phyloP scores from a whole-genome alignment of 129 eudicot genomes.

The Flaveria ramosissima region DNA sequence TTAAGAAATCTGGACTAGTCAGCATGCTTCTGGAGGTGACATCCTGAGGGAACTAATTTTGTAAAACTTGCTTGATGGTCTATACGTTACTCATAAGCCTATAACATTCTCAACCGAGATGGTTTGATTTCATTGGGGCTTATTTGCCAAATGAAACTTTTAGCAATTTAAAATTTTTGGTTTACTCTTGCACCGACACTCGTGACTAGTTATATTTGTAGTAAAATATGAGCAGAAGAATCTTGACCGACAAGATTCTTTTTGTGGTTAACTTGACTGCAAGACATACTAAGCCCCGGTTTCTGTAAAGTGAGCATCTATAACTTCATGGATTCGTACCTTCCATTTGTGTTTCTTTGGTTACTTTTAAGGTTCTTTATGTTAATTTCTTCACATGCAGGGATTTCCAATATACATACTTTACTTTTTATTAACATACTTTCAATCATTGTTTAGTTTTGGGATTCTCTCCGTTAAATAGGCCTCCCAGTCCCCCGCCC shows the following conservation, averaged over 20 bases:
- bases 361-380: neutral
- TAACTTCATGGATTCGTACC: neutral
- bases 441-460: too few species aligned
- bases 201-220: neutral
- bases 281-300: too few species aligned
- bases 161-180: neutral
- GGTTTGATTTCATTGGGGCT: neutral
- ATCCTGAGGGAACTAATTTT: neutral
- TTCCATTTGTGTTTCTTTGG: neutral
- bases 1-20: neutral
- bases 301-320: neutral
- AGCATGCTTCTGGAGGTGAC: neutral
- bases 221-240: too few species aligned
- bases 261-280: neutral
- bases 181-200: neutral
- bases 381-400: neutral
- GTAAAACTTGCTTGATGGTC: constrained; percentile 1
- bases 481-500: neutral
- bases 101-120: neutral
- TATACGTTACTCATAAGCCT: neutral
- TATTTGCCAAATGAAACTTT: neutral
- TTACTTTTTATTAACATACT: neutral
- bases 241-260: neutral
- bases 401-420: neutral
- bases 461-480: neutral